Base-by-base conservation (phyloP, 495 filamentous ascomycete species). In the Podospora sp. region DNA sequence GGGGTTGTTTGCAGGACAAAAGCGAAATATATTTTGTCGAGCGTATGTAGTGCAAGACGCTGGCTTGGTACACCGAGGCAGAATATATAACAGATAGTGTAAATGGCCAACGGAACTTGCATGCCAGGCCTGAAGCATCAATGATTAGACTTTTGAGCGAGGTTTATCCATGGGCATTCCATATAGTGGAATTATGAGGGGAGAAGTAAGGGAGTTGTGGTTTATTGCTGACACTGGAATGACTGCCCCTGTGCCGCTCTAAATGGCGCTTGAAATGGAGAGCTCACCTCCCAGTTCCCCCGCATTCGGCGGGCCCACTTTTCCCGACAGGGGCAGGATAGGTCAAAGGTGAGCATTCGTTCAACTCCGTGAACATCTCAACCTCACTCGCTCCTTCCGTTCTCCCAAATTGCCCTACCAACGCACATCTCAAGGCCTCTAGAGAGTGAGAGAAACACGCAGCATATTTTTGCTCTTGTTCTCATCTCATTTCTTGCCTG, bases 61-160 rank as follows among this genome's bases (percentile, higher is more conserved):
- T 63, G 60, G 60, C n/a, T n/a, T 24, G 5, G 12, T 22, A 51
- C n/a, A 12, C 21, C 33, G n/a, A n/a, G n/a, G n/a, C n/a, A 50
- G 14, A 25, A 18, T 53, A 60, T 60, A 57, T 60, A 60, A 49
- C 51, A 25, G 29, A 27, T n/a, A 33, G 53, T 60, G 65, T 61
- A 66, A 35, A 62, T 67, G 65, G 33, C 49, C 52, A 22, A 49
- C 59, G 52, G 60, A 67, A 58, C 21, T 51, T 59, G 63, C 55
- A 65, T 65, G 49, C 12, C 40, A 58, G 63, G 35, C 20, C 2
- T 49, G 35, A 51, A n/a, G 49, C 46, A 63, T 63, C 53, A 12
- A 63, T 63, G 33, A 12, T 46, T 18, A 55, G 62, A 63, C 53
- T 63, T 55, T 55, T 4, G 2, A 46, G 14, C 11, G 14, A 46